Percentiles rank a stretch among this genome's conserved stretches.
Conservation (phyloP, 2,329 filamentous ascomycete species). For the Knufia fluminis region DNA sequence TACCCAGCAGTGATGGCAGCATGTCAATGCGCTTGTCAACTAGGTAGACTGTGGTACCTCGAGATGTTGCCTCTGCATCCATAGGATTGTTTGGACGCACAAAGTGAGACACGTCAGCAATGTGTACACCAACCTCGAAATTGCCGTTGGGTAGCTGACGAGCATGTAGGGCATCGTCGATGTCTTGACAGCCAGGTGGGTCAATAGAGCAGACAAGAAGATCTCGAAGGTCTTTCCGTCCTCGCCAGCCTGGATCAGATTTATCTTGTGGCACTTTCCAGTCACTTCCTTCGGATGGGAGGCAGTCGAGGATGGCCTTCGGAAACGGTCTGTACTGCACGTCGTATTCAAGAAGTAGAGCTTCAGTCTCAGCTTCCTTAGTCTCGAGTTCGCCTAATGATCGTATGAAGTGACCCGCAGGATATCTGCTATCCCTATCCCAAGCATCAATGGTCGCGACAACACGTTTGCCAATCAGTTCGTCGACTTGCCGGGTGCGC, state of each 20-base stretch:
- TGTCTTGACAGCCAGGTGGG: conserved; percentile 91
- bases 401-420: conserved; percentile 85
- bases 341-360: conserved; percentile 85
- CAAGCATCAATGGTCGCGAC: conserved; percentile 90
- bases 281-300: conserved; percentile 82
- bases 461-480: conserved; percentile 83
- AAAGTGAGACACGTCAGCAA: conserved; percentile 98
- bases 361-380: conserved; percentile 96
- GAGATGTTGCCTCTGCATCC: conserved; percentile 88
- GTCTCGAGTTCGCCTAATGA: conserved; percentile 89
- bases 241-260: conserved; percentile 78
- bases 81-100: conserved; percentile 95
- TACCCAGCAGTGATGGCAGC: conserved; percentile 92
- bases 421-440: conserved; percentile 88
- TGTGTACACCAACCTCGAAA: conserved; percentile 92
- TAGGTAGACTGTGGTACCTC: conserved; percentile 92
- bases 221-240: conserved; percentile 71
- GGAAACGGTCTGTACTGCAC: conserved; percentile 97
- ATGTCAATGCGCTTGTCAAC: conserved; percentile 99
- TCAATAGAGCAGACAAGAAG: conserved; percentile 96
- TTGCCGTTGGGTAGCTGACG: conserved; percentile 80
- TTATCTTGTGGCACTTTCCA: conserved; percentile 80
- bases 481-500: conserved; percentile 78
- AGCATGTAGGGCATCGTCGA: conserved; percentile 93
- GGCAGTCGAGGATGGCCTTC: conserved; percentile 86